Evolutionary conservation across 1,284 basidiomycete genomes (phyloP), one percentile per base, ranked within the genome.

Genomic region (Kwoniella shivajii): DNA sequence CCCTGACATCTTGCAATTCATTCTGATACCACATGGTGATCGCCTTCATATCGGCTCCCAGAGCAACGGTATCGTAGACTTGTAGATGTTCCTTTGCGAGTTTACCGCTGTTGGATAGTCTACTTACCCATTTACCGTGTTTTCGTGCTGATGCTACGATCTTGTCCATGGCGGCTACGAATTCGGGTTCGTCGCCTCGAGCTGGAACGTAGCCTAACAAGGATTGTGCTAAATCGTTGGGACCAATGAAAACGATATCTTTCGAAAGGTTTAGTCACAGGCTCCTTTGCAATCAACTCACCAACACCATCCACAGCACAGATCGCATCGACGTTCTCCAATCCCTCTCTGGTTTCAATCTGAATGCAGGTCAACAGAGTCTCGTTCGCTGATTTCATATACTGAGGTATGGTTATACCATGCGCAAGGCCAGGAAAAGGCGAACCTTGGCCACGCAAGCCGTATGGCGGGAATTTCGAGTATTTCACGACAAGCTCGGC

Each of bases 221-320:
- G 6, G 71, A 70, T 34, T 65, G 65, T 18, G 69, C 67, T 22
- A 74, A 66, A 43, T 74, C 72, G 52, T 74, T 74, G 6, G 72
- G 72, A 24, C 72, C 72, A 60, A 74, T 71, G 60, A 74, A 71
- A 31, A 74, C 26, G 36, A 58, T 48, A 48, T 74, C 72, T 72
- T 41, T 16, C 2, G 16, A 6, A 11, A 4, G 13, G 31, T 6
- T 4, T 22, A 46, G 29, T 26, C n/a, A 46, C 10, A 9, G 18
- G 9, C 20, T 14, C 20, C 9, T 41, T 41, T 7, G 18, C 18
- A 1, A 0, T 30, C 3, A 10, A 66, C 67, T 59, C 34, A 72
- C 68, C 71, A 26, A 74, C 61, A 30, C 70, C 72, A 9, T 54
- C 54, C 9, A 74, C 71, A 13, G 62, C 64, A 22, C 52, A 51